Percentiles rank a stretch among this genome's conserved stretches.
These are phyloP conservation scores for Jackrogersella multiformis DNA, from an alignment of 495 filamentous ascomycete genomes.

Conservation along the genomic window DNA sequence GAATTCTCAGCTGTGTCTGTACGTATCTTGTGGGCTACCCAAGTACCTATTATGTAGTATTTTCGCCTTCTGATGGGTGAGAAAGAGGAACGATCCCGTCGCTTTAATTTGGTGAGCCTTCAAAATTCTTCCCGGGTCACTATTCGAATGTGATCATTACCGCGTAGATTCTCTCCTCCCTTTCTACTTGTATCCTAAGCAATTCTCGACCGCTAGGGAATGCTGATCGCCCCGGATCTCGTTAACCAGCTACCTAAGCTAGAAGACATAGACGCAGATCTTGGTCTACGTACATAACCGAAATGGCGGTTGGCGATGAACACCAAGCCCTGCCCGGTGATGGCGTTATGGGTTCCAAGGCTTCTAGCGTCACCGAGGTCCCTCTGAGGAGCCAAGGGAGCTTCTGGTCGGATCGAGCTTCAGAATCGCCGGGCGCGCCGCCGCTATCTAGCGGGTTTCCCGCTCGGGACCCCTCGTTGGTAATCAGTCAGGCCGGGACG, in stretches of 20 bases:
- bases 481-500: slow-evolving; percentile 13
- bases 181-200: neutral
- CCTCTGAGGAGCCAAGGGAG: slow-evolving; percentile 12
- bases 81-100: neutral
- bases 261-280: neutral
- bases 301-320: slow-evolving; percentile 11
- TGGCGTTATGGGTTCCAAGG: slow-evolving; percentile 4
- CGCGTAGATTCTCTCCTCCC: neutral
- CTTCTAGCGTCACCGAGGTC: slow-evolving; percentile 22
- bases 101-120: neutral
- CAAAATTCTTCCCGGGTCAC: neutral
- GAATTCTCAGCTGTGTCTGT: neutral
- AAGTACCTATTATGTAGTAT: neutral
- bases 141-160: neutral
- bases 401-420: neutral
- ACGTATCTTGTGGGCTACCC: neutral
- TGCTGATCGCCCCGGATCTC: neutral
- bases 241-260: neutral
- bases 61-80: neutral
- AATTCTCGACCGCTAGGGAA: neutral
- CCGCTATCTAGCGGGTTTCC: neutral
- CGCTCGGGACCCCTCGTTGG: slow-evolving; percentile 11
- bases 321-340: neutral
- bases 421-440: neutral
- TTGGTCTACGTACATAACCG: neutral